Conservation (phyloP, 2,329 filamentous ascomycete species). For the Didymella segeticola region DNA sequence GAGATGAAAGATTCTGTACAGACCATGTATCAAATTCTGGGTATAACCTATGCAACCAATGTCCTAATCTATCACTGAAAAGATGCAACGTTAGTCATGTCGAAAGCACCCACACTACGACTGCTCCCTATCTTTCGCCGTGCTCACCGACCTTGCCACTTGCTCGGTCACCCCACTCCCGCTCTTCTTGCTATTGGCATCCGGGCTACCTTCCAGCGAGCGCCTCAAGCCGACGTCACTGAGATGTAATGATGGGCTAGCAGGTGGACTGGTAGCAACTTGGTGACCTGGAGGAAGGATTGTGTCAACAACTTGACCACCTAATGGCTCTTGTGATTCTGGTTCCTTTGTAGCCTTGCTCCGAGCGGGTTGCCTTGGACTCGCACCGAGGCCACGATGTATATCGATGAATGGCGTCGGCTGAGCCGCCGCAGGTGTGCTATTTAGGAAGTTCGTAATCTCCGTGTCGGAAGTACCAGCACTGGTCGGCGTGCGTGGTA, state of each 20-base stretch:
- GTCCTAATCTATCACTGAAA: slow-evolving; percentile 13
- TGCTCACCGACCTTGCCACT: slow-evolving; percentile 38
- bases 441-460: slow-evolving; percentile 47
- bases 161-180: slow-evolving; percentile 43
- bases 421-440: slow-evolving; percentile 10
- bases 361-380: slow-evolving; percentile 16
- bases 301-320: slow-evolving; percentile 13
- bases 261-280: slow-evolving; percentile 25
- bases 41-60: slow-evolving; percentile 16
- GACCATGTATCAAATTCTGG: slow-evolving; percentile 22
- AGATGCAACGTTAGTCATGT: slow-evolving; percentile 6
- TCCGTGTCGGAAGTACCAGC: slow-evolving; percentile 50
- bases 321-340: slow-evolving; percentile 39
- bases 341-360: slow-evolving; percentile 32
- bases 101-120: slow-evolving; percentile 8
- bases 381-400: slow-evolving; percentile 50
- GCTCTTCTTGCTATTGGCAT: slow-evolving; percentile 1
- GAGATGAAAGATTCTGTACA: slow-evolving; percentile 2
- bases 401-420: slow-evolving; percentile 35
- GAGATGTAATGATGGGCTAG: slow-evolving; percentile 31
- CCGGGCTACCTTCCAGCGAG: slow-evolving; percentile 36
- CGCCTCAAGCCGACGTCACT: slow-evolving; percentile 42
- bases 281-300: slow-evolving; percentile 24
- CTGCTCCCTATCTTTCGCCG: slow-evolving; percentile 25
- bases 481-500: slow-evolving; percentile 28